These are phyloP conservation scores for Annulohypoxylon truncatum DNA, from an alignment of 2,329 filamentous ascomycete genomes.

Conservation along the genomic window DNA sequence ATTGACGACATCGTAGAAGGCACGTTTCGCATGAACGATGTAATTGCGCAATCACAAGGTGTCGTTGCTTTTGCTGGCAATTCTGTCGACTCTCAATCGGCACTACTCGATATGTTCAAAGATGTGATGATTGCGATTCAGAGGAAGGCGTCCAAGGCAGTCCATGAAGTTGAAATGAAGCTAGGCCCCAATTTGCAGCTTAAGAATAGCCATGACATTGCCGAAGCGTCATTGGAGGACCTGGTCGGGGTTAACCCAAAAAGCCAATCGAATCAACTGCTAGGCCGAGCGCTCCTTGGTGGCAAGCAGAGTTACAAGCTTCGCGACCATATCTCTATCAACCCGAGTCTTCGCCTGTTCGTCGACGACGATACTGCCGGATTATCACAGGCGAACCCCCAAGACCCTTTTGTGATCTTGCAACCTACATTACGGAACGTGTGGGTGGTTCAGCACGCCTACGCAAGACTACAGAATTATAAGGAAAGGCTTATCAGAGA, in stretches of 20 bases:
- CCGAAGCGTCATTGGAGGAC: constrained; percentile 13
- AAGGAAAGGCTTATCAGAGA: constrained; percentile 35
- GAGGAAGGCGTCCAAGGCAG: constrained; percentile 29
- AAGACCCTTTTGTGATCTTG: constrained; percentile 16
- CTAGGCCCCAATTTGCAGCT: constrained; percentile 1
- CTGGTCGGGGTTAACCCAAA: constrained; percentile 19
- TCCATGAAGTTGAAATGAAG: constrained; percentile 23
- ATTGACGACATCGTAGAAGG: constrained; percentile 31
- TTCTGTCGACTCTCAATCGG: constrained; percentile 15
- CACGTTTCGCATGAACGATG: constrained; percentile 4
- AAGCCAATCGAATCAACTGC: constrained; percentile 18
- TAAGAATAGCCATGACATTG: background rate
- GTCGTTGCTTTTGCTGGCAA: background rate
- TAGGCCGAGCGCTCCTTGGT: constrained; percentile 9
- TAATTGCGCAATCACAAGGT: background rate
- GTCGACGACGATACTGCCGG: constrained; percentile 6
- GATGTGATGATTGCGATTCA: constrained; percentile 31
- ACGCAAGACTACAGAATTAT: constrained; percentile 23
- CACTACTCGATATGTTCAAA: constrained; percentile 24
- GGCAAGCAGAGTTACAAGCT: constrained; percentile 36
- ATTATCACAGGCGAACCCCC: background rate
- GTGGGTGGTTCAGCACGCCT: constrained; percentile 38
- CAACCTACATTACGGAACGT: constrained; percentile 37
- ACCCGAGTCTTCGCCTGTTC: constrained; percentile 10
- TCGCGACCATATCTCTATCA: background rate